These are phyloP conservation scores for Plasmodium knowlesi DNA, from an alignment of 169 alveolate genomes.

Conservation along the genomic window DNA sequence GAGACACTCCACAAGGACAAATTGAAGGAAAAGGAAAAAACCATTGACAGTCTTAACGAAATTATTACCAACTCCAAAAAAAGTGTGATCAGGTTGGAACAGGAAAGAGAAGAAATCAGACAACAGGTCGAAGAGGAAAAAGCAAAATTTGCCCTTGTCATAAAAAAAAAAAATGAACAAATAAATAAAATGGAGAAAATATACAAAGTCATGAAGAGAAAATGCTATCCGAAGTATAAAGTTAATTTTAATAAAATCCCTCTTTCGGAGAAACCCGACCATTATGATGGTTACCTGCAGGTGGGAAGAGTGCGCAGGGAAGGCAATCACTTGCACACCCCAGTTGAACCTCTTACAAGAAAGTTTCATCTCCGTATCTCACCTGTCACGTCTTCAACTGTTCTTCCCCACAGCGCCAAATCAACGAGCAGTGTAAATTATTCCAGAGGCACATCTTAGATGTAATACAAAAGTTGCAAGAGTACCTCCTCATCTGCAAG, in stretches of 20 bases:
- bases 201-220: constrained; percentile 14
- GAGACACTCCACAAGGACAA: constrained; percentile 23
- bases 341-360: neutral
- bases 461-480: constrained; percentile 6
- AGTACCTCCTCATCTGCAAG: constrained; percentile 15
- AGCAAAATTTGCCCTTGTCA: constrained; percentile 4
- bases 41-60: constrained; percentile 33
- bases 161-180: constrained; percentile 25
- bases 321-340: neutral
- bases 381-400: too few species aligned
- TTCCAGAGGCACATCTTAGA: constrained; percentile 17
- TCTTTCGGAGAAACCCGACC: constrained; percentile 1
- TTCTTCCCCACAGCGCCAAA: constrained; percentile 9
- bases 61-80: neutral
- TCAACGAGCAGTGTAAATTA: neutral
- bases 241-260: constrained; percentile 43
- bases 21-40: constrained; percentile 34
- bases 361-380: neutral
- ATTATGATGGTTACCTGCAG: constrained; percentile 21
- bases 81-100: neutral
- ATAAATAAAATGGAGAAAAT: constrained; percentile 13
- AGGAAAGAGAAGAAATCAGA: constrained; percentile 27
- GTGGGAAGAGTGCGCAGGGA: neutral
- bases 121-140: constrained; percentile 33
- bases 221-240: constrained; percentile 40